phyloP scores from a whole-genome alignment of 73 alveolate species.

The Paramecium sonneborni region DNA sequence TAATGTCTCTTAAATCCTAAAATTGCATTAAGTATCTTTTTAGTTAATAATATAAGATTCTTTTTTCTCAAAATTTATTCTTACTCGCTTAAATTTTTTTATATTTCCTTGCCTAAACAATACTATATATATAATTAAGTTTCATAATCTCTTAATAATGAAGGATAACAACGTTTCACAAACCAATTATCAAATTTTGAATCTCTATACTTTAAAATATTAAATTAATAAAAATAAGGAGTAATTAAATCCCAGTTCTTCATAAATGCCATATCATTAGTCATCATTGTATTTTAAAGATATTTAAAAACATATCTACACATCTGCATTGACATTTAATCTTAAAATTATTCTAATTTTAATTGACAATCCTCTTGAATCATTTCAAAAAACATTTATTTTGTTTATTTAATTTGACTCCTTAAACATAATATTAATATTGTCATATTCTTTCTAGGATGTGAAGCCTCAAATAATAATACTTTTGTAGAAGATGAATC shows the following conservation, averaged over 20 bases:
- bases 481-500: slow-evolving; percentile 55
- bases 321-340: slow-evolving; percentile 66
- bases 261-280: slow-evolving; percentile 67
- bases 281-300: slow-evolving; percentile 55
- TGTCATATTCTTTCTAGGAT: slow-evolving; percentile 67
- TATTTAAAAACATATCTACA: slow-evolving; percentile 65
- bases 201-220: not conserved
- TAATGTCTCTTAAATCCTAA: slow-evolving; percentile 20
- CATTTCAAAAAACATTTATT: slow-evolving; percentile 39
- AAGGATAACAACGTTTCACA: slow-evolving; percentile 33
- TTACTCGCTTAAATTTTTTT: not conserved
- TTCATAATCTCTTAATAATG: slow-evolving; percentile 36
- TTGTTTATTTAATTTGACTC: slow-evolving; percentile 7
- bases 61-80: not conserved
- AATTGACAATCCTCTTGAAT: slow-evolving; percentile 49
- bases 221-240: slow-evolving; percentile 56
- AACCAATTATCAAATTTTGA: slow-evolving; percentile 30
- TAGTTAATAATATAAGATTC: not conserved
- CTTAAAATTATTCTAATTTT: slow-evolving; percentile 60
- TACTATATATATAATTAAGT: not conserved
- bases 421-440: slow-evolving; percentile 44
- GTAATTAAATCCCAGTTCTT: slow-evolving; percentile 66
- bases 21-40: not conserved
- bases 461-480: slow-evolving; percentile 59
- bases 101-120: slow-evolving; percentile 29